phyloP scores from a whole-genome alignment of 495 filamentous ascomycete genomes.

The Amniculicola lignicola region DNA sequence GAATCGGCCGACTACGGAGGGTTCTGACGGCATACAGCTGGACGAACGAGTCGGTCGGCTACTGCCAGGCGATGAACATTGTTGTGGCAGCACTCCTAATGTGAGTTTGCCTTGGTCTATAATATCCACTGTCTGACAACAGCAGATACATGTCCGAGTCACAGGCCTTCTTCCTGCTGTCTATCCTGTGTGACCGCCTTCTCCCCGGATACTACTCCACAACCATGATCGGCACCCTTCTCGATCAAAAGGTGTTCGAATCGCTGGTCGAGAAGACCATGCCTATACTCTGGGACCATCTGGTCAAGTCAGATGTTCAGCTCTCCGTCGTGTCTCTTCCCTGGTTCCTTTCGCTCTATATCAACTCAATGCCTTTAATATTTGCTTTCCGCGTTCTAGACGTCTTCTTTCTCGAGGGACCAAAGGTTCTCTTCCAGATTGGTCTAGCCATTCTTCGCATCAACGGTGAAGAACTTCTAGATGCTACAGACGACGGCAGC shows the following conservation, averaged over 20 bases:
- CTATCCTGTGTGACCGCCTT: conserved; percentile 85
- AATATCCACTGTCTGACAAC: conserved; percentile 15
- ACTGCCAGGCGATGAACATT: conserved; percentile 99
- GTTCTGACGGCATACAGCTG: conserved; percentile 96
- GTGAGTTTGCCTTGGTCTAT: conserved; percentile 44
- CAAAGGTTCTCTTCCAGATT: conserved; percentile 95
- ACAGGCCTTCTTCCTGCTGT: conserved; percentile 93
- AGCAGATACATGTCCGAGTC: conserved; percentile 88
- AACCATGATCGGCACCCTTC: conserved; percentile 96
- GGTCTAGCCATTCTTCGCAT: conserved; percentile 94
- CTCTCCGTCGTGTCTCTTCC: conserved; percentile 97
- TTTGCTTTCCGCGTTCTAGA: conserved; percentile 96
- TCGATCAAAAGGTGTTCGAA: conserved; percentile 96
- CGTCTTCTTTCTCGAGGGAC: conserved; percentile 96
- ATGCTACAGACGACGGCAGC: conserved; percentile 90
- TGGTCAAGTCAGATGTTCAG: conserved; percentile 91
- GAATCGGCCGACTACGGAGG: conserved; percentile 81
- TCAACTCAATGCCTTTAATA: conserved; percentile 97
- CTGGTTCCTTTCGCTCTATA: conserved; percentile 97
- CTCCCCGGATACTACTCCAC: conserved; percentile 95
- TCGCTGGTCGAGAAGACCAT: conserved; percentile 96
- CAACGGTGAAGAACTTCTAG: conserved; percentile 95
- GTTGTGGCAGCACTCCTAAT: conserved; percentile 94
- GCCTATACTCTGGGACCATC: conserved; percentile 97
- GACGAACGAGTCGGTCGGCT: conserved; percentile 90